Evolutionary conservation across 1,284 basidiomycete genomes (phyloP), one percentile per base, ranked within the genome.

Genomic region (Macrocystidia cucumis): DNA sequence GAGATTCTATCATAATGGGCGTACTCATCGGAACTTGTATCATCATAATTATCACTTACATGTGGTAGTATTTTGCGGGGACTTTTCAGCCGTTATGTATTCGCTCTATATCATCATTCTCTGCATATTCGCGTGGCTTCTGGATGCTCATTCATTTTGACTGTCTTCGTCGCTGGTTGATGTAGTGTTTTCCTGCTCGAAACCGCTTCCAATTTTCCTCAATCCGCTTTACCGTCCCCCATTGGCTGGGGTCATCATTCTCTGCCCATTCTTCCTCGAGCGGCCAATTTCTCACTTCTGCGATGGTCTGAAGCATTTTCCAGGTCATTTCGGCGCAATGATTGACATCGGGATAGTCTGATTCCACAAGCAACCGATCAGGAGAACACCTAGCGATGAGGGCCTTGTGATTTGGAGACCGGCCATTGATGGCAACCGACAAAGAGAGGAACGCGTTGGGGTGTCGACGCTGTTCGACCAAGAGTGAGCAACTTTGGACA

Each of bases 1-100:
- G 93, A 49, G 96, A 99, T 57, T 79, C 88, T 8, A 72, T 96
- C 46, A 91, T 98, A 47, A 60, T 98, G 52, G 95, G 90, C 14
- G 67, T 80, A 39, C 66, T 97, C 9, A 84, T 95, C 47, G 92
- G 86, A 6, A 51, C 86, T n/a, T 91, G 91, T 56, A 69, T 83
- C 23, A 65, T 98, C 21, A 57, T 88, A 21, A 61, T 98, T 1
- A 55, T 98, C 31, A 83, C 78, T 35, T 95, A 90, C 55, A 62
- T 90, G 49, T 76, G 74, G 62, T 67, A 69, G 36, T n/a, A n/a
- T n/a, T n/a, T n/a, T n/a, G n/a, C n/a, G n/a, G n/a, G n/a, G n/a
- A n/a, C n/a, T n/a, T n/a, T n/a, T n/a, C n/a, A n/a, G n/a, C n/a
- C n/a, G n/a, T n/a, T n/a, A n/a, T n/a, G n/a, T n/a, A n/a, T n/a